Base-by-base conservation (phyloP, 2,329 filamentous ascomycete genomes). In the Furcasterigmium sp. region DNA sequence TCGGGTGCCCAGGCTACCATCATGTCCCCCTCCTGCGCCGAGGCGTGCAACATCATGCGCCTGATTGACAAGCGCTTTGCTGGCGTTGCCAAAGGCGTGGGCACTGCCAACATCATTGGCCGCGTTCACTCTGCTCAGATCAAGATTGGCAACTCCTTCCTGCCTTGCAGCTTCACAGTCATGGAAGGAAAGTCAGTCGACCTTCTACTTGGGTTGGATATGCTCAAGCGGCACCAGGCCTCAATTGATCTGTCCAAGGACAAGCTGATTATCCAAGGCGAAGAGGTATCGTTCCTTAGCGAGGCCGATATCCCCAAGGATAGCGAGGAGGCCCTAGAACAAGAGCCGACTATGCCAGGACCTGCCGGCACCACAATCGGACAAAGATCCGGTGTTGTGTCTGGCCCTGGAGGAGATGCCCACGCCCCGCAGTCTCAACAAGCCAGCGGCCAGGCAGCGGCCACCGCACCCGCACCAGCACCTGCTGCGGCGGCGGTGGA, bases 181-280 rank as follows among this genome's bases (percentile, higher is more conserved):
- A 98, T 98, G 93, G 93, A 98, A 68, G 93, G 93, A 51, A 98
- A 97, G 66, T 83, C 89, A 41, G 93, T 98, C 19, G 93, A 97
- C 61, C 74, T 98, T 15, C 77, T 98, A 3, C 79, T 98, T 11
- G 93, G 93, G 4, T 71, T 98, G 34, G 93, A 98, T 63, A 98
- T 98, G 88, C 75, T 98, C 48, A 96, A 95, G 69, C 82, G 93
- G 30, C 91, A 97, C 65, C 91, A 95, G 65, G 93, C 91, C 28
- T 86, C 78, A 54, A 91, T 98, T 56, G 93, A 98, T 61, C 76
- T 98, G 11, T 78, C 82, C 50, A 85, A 84, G 57, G 89, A 93
- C 56, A 87, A 84, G 50, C 78, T 98, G 15, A 78, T 94, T 49
- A 95, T 98, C 53, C 87, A 93, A 56, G 87, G 85, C 44, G 83